phyloP scores from a whole-genome alignment of 2,329 filamentous ascomycete species.

The Botryotinia convoluta region DNA sequence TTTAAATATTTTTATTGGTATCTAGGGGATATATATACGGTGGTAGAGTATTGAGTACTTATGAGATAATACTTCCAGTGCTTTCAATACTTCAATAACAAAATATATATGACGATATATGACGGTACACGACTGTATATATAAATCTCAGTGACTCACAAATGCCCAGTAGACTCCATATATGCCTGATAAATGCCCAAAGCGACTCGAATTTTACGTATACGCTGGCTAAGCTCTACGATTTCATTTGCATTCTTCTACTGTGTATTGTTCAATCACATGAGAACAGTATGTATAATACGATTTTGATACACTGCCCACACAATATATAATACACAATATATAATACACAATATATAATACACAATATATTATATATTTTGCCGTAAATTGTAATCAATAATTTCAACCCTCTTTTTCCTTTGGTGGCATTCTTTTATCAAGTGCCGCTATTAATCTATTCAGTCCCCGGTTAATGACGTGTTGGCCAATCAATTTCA shows the following conservation, averaged over 20 bases:
- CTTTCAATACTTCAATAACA: too few relatives aligned
- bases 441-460: background rate
- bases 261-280: background rate
- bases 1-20: background rate
- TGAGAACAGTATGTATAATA: background rate
- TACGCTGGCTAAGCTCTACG: background rate
- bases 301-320: background rate
- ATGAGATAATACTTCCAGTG: background rate
- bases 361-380: background rate
- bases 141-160: background rate
- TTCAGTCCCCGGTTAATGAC: constrained; percentile 6
- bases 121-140: background rate
- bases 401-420: background rate
- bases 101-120: too few relatives aligned
- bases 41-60: background rate
- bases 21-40: too few relatives aligned
- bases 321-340: too few relatives aligned
- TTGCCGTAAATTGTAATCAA: background rate
- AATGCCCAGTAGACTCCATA: background rate
- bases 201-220: background rate
- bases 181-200: background rate
- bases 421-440: background rate
- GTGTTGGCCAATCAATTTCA: constrained; percentile 15
- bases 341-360: too few relatives aligned
- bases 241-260: background rate